A percentile compares a stretch with the other conserved stretches of the same genome.
Conservation (phyloP, 768 basidiomycete species). For the Dendrothele bispora region DNA sequence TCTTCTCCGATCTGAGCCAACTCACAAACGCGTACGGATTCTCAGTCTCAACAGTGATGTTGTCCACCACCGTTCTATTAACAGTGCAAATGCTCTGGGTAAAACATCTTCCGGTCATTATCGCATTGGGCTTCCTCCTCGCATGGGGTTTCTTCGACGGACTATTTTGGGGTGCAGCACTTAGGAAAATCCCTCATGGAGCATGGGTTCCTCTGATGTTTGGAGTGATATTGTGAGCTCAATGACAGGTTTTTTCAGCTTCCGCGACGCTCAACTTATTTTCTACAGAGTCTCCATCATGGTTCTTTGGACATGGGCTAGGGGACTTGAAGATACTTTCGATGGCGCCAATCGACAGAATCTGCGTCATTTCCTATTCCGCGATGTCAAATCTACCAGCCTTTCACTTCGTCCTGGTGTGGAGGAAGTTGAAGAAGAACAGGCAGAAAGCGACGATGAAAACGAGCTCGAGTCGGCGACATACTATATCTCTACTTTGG, state of each 20-base stretch:
- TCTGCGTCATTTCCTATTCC: constrained; percentile 54
- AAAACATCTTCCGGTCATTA: constrained; percentile 44
- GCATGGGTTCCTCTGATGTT: constrained; percentile 70
- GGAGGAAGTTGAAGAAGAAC: constrained; percentile 15
- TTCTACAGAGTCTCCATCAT: constrained; percentile 41
- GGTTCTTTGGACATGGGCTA: constrained; percentile 69
- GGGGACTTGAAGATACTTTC: constrained; percentile 61
- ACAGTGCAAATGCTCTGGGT: constrained; percentile 57
- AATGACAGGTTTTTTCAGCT: background rate
- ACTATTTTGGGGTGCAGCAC: constrained; percentile 64
- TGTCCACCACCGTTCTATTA: constrained; percentile 57
- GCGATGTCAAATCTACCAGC: constrained; percentile 21
- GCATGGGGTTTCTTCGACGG: constrained; percentile 68
- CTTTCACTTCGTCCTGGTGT: constrained; percentile 11
- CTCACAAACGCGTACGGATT: constrained; percentile 65
- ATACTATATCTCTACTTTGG: constrained; percentile 25
- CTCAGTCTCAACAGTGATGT: constrained; percentile 66
- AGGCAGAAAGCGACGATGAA: constrained; percentile 16
- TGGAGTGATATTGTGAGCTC: constrained; percentile 46
- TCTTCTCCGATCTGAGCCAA: constrained; percentile 51
- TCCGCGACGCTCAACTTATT: background rate
- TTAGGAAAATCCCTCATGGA: constrained; percentile 62
- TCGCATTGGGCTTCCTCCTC: constrained; percentile 47
- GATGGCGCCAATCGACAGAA: constrained; percentile 56
- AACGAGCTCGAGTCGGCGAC: constrained; percentile 22